phyloP scores from a whole-genome alignment of 2,329 filamentous ascomycete species.

The Rutstroemia sp. region DNA sequence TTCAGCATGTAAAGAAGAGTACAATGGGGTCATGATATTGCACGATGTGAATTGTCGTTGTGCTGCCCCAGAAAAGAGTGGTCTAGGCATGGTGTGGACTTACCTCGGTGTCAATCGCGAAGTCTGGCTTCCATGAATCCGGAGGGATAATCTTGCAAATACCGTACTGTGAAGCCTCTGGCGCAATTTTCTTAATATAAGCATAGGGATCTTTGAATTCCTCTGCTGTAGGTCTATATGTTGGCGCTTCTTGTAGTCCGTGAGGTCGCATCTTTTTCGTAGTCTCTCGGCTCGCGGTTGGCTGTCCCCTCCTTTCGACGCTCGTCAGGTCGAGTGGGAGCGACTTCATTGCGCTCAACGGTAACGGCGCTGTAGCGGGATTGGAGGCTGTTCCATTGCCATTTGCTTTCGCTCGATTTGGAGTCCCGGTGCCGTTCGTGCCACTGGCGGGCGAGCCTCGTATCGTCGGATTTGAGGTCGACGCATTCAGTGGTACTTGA shows the following conservation, averaged over 20 bases:
- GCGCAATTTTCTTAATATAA: slow-evolving; percentile 86
- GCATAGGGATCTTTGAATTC: slow-evolving; percentile 92
- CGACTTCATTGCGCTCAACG: slow-evolving; percentile 30
- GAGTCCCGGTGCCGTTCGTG: slow-evolving; percentile 18
- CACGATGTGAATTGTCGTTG: background rate
- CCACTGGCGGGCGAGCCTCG: slow-evolving; percentile 27
- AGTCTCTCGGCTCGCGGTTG: slow-evolving; percentile 67
- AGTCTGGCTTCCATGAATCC: slow-evolving; percentile 86
- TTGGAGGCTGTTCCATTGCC: slow-evolving; percentile 26
- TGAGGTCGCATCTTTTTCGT: slow-evolving; percentile 74
- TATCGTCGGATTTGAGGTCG: slow-evolving; percentile 19
- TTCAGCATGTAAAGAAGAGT: background rate
- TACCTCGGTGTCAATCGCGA: slow-evolving; percentile 96
- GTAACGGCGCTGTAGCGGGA: slow-evolving; percentile 26
- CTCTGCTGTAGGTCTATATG: slow-evolving; percentile 81
- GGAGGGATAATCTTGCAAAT: slow-evolving; percentile 95
- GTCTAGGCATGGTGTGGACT: slow-evolving; percentile 7
- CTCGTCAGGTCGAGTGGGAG: slow-evolving; percentile 73
- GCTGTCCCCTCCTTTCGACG: slow-evolving; percentile 84
- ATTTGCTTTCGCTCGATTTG: slow-evolving; percentile 23
- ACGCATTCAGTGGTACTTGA: slow-evolving; percentile 25
- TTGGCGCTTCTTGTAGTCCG: slow-evolving; percentile 81
- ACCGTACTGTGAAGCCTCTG: slow-evolving; percentile 80
- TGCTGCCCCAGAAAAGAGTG: background rate
- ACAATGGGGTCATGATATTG: background rate